Conservation (phyloP, 495 filamentous ascomycete genomes). For the Hypoxylon subgilvum region DNA sequence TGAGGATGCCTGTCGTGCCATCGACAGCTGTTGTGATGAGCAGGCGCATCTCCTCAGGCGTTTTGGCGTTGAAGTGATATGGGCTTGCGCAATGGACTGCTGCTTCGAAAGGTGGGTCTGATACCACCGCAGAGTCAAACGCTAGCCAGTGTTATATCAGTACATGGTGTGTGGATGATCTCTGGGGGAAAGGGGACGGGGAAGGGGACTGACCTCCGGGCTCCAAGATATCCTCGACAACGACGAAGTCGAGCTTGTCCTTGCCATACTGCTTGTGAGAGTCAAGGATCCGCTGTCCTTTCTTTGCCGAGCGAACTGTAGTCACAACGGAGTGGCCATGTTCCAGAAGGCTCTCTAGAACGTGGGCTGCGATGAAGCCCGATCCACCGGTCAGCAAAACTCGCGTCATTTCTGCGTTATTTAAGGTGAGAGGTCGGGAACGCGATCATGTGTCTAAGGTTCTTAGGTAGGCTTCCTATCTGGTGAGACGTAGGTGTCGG, state of each 20-base stretch:
- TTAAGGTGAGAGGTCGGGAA: not conserved
- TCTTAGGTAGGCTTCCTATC: not conserved
- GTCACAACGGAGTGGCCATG: conserved; percentile 77
- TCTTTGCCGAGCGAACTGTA: conserved; percentile 80
- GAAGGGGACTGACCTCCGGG: conserved; percentile 65
- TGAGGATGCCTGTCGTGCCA: conserved; percentile 81
- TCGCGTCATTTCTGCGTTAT: conserved; percentile 59
- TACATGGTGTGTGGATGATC: not conserved
- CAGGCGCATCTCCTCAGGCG: not conserved
- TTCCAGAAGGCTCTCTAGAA: conserved; percentile 75
- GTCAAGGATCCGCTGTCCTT: conserved; percentile 74
- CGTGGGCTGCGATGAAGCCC: conserved; percentile 69
- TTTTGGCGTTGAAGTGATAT: conserved; percentile 71
- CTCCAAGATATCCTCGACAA: conserved; percentile 83
- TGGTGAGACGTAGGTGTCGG: no score
- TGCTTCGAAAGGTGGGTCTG: not conserved
- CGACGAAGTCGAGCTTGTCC: conserved; percentile 72
- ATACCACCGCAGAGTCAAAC: not conserved
- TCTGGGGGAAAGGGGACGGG: not conserved
- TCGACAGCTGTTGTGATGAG: conserved; percentile 64
- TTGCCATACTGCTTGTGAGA: conserved; percentile 58
- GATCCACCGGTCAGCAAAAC: conserved; percentile 64
- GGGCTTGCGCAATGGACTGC: not conserved
- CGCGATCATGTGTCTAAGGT: no score
- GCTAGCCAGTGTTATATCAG: no score